Evolutionary conservation across 352 stramenopile species (phyloP).

Genomic region (Thalassiosira hispida): DNA sequence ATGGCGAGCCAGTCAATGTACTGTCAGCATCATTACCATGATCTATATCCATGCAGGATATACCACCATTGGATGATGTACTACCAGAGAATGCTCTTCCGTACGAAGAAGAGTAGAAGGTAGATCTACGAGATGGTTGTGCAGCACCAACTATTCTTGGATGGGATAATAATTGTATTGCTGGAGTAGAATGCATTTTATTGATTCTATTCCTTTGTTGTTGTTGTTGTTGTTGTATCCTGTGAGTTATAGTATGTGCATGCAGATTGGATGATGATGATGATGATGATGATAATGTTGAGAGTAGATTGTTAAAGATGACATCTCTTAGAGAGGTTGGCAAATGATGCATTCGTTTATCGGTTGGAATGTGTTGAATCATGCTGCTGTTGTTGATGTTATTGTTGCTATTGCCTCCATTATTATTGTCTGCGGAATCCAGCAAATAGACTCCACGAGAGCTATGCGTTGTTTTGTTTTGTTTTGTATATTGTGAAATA

Average conservation of each 20-base stretch:
- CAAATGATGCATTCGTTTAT: constrained; percentile 43
- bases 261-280: too few species aligned
- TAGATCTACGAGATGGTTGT: background rate
- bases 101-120: background rate
- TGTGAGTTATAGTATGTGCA: too few species aligned
- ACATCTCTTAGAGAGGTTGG: constrained; percentile 32
- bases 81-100: constrained; percentile 7
- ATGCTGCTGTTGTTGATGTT: too few species aligned
- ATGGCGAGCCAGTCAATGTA: constrained; percentile 1
- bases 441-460: constrained; percentile 19
- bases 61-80: constrained; percentile 4
- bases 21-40: constrained; percentile 4
- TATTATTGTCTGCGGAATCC: constrained; percentile 4
- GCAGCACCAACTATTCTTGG: constrained; percentile 31
- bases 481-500: background rate
- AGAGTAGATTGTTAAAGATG: background rate
- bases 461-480: constrained; percentile 8
- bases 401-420: too few species aligned
- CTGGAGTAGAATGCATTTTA: too few species aligned
- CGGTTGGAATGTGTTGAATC: constrained; percentile 22
- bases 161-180: constrained; percentile 35
- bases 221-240: background rate
- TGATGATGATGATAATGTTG: background rate
- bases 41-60: constrained; percentile 55
- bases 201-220: background rate